Evolutionary conservation across 345 rosid species (phyloP), one percentile per base, ranked within the genome.

Genomic region (Euclidium syriacum): DNA sequence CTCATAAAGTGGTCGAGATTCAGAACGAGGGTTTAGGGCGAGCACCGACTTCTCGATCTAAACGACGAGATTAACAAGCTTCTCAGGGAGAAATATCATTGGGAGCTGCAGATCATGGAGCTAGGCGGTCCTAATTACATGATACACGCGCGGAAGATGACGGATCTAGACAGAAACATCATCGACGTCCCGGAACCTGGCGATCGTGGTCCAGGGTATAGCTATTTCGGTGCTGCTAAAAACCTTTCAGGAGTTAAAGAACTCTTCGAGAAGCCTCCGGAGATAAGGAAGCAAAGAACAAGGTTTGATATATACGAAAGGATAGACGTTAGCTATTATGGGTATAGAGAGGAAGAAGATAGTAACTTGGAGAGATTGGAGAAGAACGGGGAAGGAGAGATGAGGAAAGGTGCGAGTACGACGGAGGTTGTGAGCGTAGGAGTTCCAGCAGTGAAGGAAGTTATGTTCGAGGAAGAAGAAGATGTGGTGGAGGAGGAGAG

Each of bases 21-120:
- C 96, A 90, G 70, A 94, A 94, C 77, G 99, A 94, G 68, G 95
- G 97, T 26, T 83, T 90, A 3, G 97, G n/a, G 92, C 10, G 96
- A 94, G 78, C 96, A 90, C 77, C 78, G 88, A 0, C 87, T 94
- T 43, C 83, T 90, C 2, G 92, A 90, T 75, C 82, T 94, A 6
- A 94, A 90, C 73, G 99, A 90, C 69, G 95, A 94, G 80, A 87
- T 87, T 48, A 94, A 90, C 83, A 94, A 94, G 75, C 95, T 90
- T 4, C 73, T 94, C 2, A 78, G 97, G 7, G 99, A 90, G 80
- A 94, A 78, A 30, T 68, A 73, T 0, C 99, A 94, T 39, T 94
- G 97, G 96, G 97, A 94, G 71, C 83, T 85, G 0, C 95, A 96
- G 2, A 85, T 94, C 4, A 74, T 87, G 3, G 97, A 94, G 77